phyloP scores from a whole-genome alignment of 2,329 filamentous ascomycete species.

The Claviceps capensis region DNA sequence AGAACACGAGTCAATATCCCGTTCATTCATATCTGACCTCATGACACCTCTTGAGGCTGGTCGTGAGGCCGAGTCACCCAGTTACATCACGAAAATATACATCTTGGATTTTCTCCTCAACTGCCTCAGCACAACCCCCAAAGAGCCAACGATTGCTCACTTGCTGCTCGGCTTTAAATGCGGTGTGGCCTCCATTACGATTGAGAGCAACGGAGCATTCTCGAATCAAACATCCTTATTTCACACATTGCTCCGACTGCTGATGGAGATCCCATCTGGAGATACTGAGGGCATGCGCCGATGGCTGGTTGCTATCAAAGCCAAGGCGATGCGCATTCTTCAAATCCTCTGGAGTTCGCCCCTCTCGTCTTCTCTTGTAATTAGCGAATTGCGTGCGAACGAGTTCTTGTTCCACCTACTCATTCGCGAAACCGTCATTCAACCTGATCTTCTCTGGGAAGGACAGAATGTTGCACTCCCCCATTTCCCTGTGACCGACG shows the following conservation, averaged over 20 bases:
- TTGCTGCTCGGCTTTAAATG: constrained; percentile 80
- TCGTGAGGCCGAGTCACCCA: constrained; percentile 52
- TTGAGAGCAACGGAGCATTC: constrained; percentile 58
- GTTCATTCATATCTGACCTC: constrained; percentile 57
- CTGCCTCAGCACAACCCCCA: constrained; percentile 61
- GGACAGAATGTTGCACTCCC: constrained; percentile 43
- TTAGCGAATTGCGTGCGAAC: constrained; percentile 65
- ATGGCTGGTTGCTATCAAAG: constrained; percentile 58
- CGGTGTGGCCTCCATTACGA: constrained; percentile 52
- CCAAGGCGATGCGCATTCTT: constrained; percentile 58
- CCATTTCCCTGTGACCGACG: constrained; percentile 55
- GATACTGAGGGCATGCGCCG: constrained; percentile 46
- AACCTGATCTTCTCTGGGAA: constrained; percentile 61
- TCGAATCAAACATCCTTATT: constrained; percentile 63
- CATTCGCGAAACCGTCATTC: constrained; percentile 55
- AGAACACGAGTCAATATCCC: constrained; percentile 66
- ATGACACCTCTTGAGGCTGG: constrained; percentile 58
- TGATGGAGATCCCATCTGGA: constrained; percentile 53
- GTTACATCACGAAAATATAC: constrained; percentile 70
- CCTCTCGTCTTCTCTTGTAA: constrained; percentile 59
- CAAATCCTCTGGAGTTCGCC: constrained; percentile 73
- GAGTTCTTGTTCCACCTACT: constrained; percentile 72
- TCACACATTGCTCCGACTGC: constrained; percentile 63
- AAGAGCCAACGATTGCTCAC: constrained; percentile 78
- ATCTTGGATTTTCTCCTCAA: constrained; percentile 77